Base-by-base conservation (phyloP, 805 yeast genomes). In the Metschnikowia borealis region DNA sequence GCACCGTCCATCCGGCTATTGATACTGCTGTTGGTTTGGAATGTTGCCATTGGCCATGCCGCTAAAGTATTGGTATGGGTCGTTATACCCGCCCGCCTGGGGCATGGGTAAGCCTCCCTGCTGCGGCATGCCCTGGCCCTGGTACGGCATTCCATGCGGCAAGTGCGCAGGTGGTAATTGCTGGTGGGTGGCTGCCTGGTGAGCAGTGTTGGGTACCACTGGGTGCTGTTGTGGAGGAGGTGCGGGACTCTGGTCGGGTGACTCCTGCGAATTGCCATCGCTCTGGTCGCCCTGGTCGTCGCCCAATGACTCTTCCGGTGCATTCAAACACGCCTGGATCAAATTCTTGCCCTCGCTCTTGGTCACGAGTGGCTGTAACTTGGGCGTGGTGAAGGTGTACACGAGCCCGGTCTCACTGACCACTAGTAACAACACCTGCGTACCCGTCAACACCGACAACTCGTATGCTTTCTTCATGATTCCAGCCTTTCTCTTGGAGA, bases 391-490 rank as follows among this genome's bases (percentile, higher is more conserved):
- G 69, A 94, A 94, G 18, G 99, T 94, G 71, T 94, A 94, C 49
- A 94, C 99, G 55, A 94, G 82, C 14, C 99, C 99, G n/a, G 99
- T 94, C 70, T 94, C 99, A 48, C 96, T 86, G 31, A 94, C 99
- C 50, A 94, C 99, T 60, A 94, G 81, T 53, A 94, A 76, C 56
- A 94, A 79, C 29, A 94, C 98, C 71, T 94, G 99, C 32, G 99
- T 94, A 51, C 99, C 99, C 13, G 99, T 94, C 61, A 94, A 79
- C 47, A 94, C 98, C 18, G 96, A 87, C 57, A 94, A 79, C 69
- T 94, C 99, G 72, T 92, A 94, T n/a, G 99, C 99, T 75, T 94
- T 94, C 75, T 94, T 94, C 99, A 94, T 94, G 64, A 94, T 92
- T 61, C 99, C 99, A 42, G 97, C 98, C 73, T 92, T 92, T 73